Evolutionary conservation across 1,139 yeast species (phyloP), one percentile per base, ranked within the genome.

Genomic region (Fermentozyma sake): DNA sequence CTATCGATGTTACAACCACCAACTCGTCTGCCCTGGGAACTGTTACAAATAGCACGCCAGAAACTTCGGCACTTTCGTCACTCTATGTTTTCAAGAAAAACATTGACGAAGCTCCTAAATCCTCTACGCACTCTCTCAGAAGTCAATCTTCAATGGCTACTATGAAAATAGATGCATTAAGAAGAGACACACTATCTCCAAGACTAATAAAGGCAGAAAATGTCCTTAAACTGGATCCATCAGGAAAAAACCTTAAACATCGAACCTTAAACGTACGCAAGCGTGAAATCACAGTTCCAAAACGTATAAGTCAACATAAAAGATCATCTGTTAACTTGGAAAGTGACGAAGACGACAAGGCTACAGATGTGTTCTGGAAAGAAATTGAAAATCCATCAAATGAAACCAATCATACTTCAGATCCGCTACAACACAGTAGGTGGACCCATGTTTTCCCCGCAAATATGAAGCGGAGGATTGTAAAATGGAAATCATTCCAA

Each of bases 401-500:
- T 33, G 76, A 76, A 15, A 60, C 67, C 1, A 73, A 74, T 26
- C 46, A 65, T 73, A 74, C 46, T 73, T 84, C 22, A 18, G 39
- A 42, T 6, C n/a, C n/a, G n/a, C n/a, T n/a, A n/a, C n/a, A n/a
- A n/a, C n/a, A n/a, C n/a, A 61, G 69, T 24, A 70, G 95, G 37
- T 93, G 98, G 98, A 79, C 78, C 31, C 86, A 83, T 52, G 93
- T 85, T 1, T 84, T 85, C 45, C 95, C 96, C 0, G 68, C 70
- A 9, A 71, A 73, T 23, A 74, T 78, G 14, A 75, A 72, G 29
- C 62, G 87, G 24, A 72, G 77, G 40, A 65, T 74, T 8, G 80
- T 89, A 24, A 89, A 89, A 48, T 93, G 98, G 98, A 72, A 85
- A 33, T 89, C 97, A 0, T 67, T 93, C 31, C 82, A 86, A 18